Percentiles rank a stretch among this genome's conserved stretches.
Evolutionary conservation across 2,329 filamentous ascomycete genomes (phyloP).

Genomic region (Rhytidhysteron rufulum): DNA sequence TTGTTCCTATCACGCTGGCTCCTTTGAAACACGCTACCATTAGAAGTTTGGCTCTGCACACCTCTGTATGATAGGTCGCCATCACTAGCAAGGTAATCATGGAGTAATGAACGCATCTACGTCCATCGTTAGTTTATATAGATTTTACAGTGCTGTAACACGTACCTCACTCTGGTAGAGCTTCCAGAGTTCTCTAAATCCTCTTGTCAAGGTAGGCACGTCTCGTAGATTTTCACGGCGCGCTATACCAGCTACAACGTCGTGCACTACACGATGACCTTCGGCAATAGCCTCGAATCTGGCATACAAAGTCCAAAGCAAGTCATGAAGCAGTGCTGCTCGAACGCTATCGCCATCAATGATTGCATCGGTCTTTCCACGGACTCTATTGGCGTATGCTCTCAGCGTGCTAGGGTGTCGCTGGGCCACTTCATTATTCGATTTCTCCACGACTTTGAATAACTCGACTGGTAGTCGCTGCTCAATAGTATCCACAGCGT

Average conservation of each 20-base stretch:
- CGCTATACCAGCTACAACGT: conserved; percentile 82
- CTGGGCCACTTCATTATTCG: conserved; percentile 88
- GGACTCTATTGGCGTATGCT: conserved; percentile 48
- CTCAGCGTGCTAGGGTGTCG: conserved; percentile 80
- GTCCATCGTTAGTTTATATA: conserved; percentile 2
- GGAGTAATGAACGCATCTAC: conserved; percentile 78
- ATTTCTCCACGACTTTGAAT: conserved; percentile 90
- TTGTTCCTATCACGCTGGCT: conserved; percentile 46
- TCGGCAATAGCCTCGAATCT: conserved; percentile 98
- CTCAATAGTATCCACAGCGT: conserved; percentile 84
- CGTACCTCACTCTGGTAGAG: conserved; percentile 81
- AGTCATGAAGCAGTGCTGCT: conserved; percentile 82
- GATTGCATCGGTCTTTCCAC: conserved; percentile 56
- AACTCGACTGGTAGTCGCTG: conserved; percentile 90
- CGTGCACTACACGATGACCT: conserved; percentile 88
- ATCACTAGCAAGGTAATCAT: conserved; percentile 94
- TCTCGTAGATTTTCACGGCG: conserved; percentile 68
- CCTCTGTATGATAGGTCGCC: conserved; percentile 64
- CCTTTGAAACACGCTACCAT: conserved; percentile 51
- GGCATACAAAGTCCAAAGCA: conserved; percentile 87
- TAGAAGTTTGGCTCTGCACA: conserved; percentile 47
- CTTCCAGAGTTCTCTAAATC: conserved; percentile 97
- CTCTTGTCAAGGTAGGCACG: conserved; percentile 65
- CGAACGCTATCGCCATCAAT: conserved; percentile 69
- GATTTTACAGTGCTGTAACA: conserved; percentile 18